Percentiles rank a stretch among this genome's conserved stretches.
These are phyloP conservation scores for Colletotrichum simmondsii DNA, from an alignment of 2,329 filamentous ascomycete genomes.

Conservation along the genomic window DNA sequence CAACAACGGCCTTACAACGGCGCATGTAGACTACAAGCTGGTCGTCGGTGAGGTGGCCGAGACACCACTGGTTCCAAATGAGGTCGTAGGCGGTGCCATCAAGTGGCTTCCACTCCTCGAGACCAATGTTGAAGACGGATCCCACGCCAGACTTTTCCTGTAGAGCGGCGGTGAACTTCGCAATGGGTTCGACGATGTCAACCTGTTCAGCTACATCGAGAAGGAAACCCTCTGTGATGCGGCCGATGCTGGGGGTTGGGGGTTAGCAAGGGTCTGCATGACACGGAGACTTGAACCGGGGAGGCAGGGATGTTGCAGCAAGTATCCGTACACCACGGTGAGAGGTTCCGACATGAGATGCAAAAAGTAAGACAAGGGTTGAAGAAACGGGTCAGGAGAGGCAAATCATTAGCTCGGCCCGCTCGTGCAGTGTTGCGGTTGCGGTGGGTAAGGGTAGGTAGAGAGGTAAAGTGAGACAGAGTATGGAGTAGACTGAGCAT, in stretches of 20 bases:
- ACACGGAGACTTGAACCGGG: constrained; percentile 25
- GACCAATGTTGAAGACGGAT: constrained; percentile 75
- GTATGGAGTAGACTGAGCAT: constrained; percentile 14
- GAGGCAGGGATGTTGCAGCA: constrained; percentile 22
- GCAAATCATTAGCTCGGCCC: constrained; percentile 15
- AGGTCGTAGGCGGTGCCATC: constrained; percentile 73
- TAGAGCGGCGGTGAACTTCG: constrained; percentile 79
- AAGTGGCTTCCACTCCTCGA: constrained; percentile 75
- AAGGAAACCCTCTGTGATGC: constrained; percentile 84
- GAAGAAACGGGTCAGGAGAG: constrained; percentile 8
- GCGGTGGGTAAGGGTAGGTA: constrained; percentile 23
- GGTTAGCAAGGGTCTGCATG: constrained; percentile 16
- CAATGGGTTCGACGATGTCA: constrained; percentile 87
- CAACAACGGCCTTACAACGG: constrained; percentile 62
- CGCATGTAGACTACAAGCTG: constrained; percentile 76
- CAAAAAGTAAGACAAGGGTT: constrained; percentile 4
- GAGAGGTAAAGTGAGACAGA: constrained; percentile 17
- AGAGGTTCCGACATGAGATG: constrained; percentile 21
- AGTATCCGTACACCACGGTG: constrained; percentile 19
- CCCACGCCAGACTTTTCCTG: constrained; percentile 66
- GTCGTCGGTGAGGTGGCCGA: constrained; percentile 81
- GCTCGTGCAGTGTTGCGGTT: constrained; percentile 19
- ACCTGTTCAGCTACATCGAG: constrained; percentile 75
- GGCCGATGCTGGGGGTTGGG: constrained; percentile 72
- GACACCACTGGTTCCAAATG: constrained; percentile 92